A percentile compares a stretch with the other conserved stretches of the same genome.
Evolutionary conservation across 2,329 filamentous ascomycete species (phyloP).

Genomic region (Aspergillus sclerotialis): DNA sequence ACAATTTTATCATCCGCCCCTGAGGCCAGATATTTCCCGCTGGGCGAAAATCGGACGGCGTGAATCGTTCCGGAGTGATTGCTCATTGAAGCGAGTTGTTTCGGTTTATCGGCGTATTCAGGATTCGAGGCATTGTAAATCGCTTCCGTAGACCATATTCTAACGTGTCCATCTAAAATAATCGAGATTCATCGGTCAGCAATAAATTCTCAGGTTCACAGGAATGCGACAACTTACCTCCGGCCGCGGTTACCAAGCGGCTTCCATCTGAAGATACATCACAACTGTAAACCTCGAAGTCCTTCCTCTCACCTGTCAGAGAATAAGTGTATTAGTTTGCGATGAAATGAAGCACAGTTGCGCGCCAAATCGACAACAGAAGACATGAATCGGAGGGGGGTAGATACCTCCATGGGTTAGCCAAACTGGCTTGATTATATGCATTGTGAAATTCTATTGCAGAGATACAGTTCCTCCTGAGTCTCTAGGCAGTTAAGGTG

Average conservation of each 20-base stretch:
- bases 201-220: too few relatives aligned
- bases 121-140: conserved; percentile 73
- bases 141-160: conserved; percentile 95
- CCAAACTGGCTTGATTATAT: conserved; percentile 92
- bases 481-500: too few relatives aligned
- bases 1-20: conserved; percentile 99
- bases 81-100: conserved; percentile 95
- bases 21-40: conserved; percentile 89
- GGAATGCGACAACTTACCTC: conserved; percentile 62
- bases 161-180: conserved; percentile 76
- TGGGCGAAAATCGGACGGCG: conserved; percentile 92
- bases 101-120: conserved; percentile 65
- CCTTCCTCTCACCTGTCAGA: conserved; percentile 77
- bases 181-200: conserved; percentile 7
- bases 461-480: too few relatives aligned
- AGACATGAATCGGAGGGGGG: too few relatives aligned
- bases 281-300: conserved; percentile 97
- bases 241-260: conserved; percentile 85
- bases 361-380: too few relatives aligned
- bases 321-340: conserved; percentile 12
- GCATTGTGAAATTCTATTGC: conserved; percentile 59
- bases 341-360: background rate
- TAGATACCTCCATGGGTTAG: conserved; percentile 76
- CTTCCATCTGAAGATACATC: conserved; percentile 92
- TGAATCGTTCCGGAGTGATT: conserved; percentile 97